These are phyloP conservation scores for Populus hybrid DNA, from an alignment of 441 rosid genomes.

Conservation along the genomic window DNA sequence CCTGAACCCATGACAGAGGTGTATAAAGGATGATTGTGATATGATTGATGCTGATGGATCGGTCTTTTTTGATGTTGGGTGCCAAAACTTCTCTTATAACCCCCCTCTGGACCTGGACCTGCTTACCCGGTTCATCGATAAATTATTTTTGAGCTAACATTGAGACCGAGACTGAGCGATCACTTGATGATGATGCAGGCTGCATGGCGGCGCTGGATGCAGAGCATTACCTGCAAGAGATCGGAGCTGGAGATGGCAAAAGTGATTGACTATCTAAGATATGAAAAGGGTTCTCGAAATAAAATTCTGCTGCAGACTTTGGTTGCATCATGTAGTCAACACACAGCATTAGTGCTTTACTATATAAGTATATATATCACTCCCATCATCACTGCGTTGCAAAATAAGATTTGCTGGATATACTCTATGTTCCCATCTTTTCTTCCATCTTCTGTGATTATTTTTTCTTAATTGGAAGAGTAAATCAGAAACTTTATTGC, in stretches of 20 bases:
- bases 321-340: not conserved
- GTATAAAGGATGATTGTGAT: not conserved
- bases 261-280: conserved; percentile 45
- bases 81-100: not conserved
- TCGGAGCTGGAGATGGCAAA: conserved; percentile 69
- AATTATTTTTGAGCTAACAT: not conserved
- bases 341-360: not conserved
- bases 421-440: not conserved
- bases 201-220: conserved; percentile 99
- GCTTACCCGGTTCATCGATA: too few species aligned
- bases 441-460: not conserved
- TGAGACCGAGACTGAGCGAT: not conserved
- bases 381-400: not conserved
- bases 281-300: conserved; percentile 2
- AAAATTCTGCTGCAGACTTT: not conserved
- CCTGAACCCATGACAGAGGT: not conserved
- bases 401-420: conserved; percentile 5
- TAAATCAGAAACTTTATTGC: not conserved
- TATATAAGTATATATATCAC: not conserved
- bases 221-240: conserved; percentile 90
- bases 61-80: not conserved
- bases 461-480: not conserved
- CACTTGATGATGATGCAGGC: conserved; percentile 41
- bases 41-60: not conserved
- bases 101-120: not conserved